Evolutionary conservation across 805 yeast genomes (phyloP).

Genomic region (Candida morakotiae): DNA sequence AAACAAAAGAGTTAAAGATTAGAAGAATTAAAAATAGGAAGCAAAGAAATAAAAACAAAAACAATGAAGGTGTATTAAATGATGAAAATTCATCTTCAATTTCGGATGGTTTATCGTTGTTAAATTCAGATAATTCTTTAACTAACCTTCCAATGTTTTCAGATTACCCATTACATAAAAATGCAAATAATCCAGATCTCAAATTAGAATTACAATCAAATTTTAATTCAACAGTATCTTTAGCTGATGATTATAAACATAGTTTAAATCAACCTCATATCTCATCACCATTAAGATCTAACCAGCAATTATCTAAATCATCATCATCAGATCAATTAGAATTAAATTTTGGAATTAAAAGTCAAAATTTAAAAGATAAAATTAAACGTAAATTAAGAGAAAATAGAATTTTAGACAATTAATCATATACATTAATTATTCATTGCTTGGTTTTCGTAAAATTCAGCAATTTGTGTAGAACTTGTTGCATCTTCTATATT

Average conservation of each 20-base stretch:
- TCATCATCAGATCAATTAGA: constrained; percentile 19
- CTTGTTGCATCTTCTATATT: constrained; percentile 81
- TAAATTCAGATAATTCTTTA: constrained; percentile 57
- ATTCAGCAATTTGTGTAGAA: constrained; percentile 77
- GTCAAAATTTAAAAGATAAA: constrained; percentile 23
- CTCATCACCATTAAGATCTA: constrained; percentile 3
- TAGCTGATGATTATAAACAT: constrained; percentile 28
- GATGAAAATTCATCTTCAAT: constrained; percentile 31
- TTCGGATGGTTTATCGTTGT: constrained; percentile 59
- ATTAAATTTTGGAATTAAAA: constrained; percentile 24
- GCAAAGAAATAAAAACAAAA: constrained; percentile 17
- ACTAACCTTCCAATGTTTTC: constrained; percentile 64
- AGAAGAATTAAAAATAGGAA: constrained; percentile 33
- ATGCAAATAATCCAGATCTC: constrained; percentile 20
- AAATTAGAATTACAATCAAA: constrained; percentile 21
- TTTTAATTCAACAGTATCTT: constrained; percentile 24
- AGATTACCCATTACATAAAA: constrained; percentile 40
- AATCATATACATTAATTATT: constrained; percentile 5
- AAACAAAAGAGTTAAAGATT: constrained; percentile 44
- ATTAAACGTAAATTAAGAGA: constrained; percentile 35
- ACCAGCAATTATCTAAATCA: not conserved
- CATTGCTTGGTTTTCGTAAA: constrained; percentile 68
- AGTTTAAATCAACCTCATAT: constrained; percentile 1
- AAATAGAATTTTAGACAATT: constrained; percentile 15
- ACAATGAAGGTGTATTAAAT: not conserved